A percentile compares a stretch with the other conserved stretches of the same genome.
These are phyloP conservation scores for Eucalyptus sideroxylon DNA, from an alignment of 345 rosid species.

Conservation along the genomic window DNA sequence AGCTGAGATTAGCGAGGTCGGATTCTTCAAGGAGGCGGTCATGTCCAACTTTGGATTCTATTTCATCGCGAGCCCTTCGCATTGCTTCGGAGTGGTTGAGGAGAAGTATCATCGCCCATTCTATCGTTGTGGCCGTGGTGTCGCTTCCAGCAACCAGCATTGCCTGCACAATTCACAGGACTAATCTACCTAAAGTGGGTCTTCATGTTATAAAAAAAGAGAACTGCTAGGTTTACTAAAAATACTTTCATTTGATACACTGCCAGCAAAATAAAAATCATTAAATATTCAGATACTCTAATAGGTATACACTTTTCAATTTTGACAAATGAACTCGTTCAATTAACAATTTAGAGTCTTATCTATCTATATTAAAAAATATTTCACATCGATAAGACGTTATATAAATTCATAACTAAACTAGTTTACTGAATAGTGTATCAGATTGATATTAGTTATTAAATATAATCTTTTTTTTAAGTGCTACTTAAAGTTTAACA, in stretches of 20 bases:
- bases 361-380: not conserved
- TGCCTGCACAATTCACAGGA: not conserved
- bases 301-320: not conserved
- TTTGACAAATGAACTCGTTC: not conserved
- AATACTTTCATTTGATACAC: not conserved
- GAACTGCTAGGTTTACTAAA: not conserved
- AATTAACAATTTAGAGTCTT: not conserved
- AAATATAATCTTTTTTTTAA: not conserved
- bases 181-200: not conserved
- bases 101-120: not conserved
- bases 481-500: not conserved
- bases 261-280: not conserved
- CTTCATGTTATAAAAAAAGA: not conserved
- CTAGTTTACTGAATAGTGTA: not conserved
- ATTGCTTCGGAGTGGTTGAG: not conserved
- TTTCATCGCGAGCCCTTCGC: not conserved
- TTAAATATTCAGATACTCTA: not conserved
- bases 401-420: not conserved
- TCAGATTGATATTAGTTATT: too few species aligned
- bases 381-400: too few species aligned
- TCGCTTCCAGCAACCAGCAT: not conserved
- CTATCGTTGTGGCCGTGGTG: not conserved
- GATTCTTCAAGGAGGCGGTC: not conserved
- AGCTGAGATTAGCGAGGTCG: not conserved
- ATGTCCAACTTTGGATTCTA: not conserved